phyloP scores from a whole-genome alignment of 2,329 filamentous ascomycete species.

The Exophiala spinifera region DNA sequence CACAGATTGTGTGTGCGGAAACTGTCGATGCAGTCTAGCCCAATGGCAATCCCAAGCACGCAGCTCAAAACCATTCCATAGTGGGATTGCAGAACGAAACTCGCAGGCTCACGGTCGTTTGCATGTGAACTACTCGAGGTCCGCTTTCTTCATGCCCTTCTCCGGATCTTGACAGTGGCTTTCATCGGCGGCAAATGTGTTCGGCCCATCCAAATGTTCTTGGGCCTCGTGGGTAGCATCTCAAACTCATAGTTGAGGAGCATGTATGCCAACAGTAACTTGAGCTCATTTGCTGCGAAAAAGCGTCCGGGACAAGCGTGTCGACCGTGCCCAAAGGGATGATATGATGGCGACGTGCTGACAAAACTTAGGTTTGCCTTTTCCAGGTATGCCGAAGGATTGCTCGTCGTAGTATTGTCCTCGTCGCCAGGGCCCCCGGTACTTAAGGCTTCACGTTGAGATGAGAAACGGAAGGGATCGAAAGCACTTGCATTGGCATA shows the following conservation, averaged over 20 bases:
- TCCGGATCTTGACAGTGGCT: conserved; percentile 19
- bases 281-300: conserved; percentile 32
- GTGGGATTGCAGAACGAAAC: too few species aligned
- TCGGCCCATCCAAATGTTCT: conserved; percentile 16
- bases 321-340: conserved; percentile 57
- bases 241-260: conserved; percentile 34
- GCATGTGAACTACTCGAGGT: too few species aligned
- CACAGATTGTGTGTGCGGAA: too few species aligned
- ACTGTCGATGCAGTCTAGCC: too few species aligned
- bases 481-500: conserved; percentile 45
- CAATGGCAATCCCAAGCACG: too few species aligned
- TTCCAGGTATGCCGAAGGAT: conserved; percentile 28
- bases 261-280: conserved; percentile 32
- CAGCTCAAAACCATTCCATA: too few species aligned
- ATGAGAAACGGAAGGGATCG: conserved; percentile 51
- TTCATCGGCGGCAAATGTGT: conserved; percentile 19
- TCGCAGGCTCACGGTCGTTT: too few species aligned
- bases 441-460: conserved; percentile 41
- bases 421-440: conserved; percentile 25
- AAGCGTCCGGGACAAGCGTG: conserved; percentile 43
- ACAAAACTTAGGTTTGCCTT: conserved; percentile 50
- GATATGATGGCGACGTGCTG: conserved; percentile 50
- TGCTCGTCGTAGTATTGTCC: not conserved
- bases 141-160: conserved; percentile 4
- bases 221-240: conserved; percentile 7